Evolutionary conservation across 306 rosid species (phyloP), one percentile per base, ranked within the genome.

Genomic region (Acacia crassicarpa): DNA sequence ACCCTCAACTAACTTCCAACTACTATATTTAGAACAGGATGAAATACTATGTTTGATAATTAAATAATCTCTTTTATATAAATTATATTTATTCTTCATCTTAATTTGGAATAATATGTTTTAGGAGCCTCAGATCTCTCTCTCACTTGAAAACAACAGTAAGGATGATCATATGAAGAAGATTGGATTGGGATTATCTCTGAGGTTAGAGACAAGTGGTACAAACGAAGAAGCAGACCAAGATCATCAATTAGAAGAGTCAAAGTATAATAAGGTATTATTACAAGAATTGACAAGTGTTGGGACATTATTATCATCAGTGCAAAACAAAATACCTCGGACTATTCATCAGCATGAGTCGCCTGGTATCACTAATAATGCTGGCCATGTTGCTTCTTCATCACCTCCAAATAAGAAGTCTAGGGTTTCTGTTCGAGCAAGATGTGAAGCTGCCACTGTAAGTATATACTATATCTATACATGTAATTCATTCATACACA

Each of bases 351-450:
- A 84, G 56, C 75, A 84, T 51, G 63, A 63, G 8, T 73, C 75
- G 46, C 14, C 76, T 0, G 83, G 83, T 56, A 78, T 84, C 53
- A 48, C 15, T 6, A 77, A 72, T 6, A 77, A 72, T 6, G 75
- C 51, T 45, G 5, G 83, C 70, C 91, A 87, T 33, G 88, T 79
- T 63, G 86, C 83, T 22, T 56, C 83, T 22, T 40, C 88, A 8
- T 49, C 88, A 8, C 91, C 87, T 40, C 89, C 92, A n/a, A 92
- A 89, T 33, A 90, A 94, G 83, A 95, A 95, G 80, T 89, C 99
- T 90, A 93, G 99, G 96, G 98, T 95, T 90, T 95, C 99, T 0
- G 97, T 95, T 38, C 83, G 99, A 87, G 98, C 97, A 32, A 91
- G 99, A 92, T 93, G 99, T 84, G 99, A 93, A 75, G 25, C 93